These are phyloP conservation scores for Amaranthus tricolor DNA, from an alignment of 179 eudicot species.

Conservation along the genomic window DNA sequence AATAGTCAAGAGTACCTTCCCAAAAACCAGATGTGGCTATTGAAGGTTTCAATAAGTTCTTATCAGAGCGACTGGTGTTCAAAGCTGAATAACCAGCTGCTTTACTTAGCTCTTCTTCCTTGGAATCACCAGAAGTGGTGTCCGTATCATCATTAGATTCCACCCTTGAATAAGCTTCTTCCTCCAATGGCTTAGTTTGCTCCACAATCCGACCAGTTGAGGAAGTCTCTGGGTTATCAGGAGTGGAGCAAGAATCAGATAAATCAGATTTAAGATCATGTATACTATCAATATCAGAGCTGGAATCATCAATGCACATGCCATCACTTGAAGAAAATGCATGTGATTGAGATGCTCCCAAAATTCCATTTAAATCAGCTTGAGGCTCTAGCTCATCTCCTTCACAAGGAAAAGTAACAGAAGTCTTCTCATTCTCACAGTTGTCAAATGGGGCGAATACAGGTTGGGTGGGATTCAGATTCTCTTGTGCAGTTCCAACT, in stretches of 20 bases:
- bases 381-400: conserved; percentile 20
- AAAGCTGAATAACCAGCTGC: conserved; percentile 34
- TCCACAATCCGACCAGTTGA: conserved; percentile 22
- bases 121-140: conserved; percentile 22
- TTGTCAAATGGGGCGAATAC: conserved; percentile 20
- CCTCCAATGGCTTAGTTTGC: conserved; percentile 22
- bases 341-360: conserved; percentile 21
- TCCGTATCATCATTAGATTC: conserved; percentile 20
- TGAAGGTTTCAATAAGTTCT: conserved; percentile 47
- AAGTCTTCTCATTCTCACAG: conserved; percentile 24
- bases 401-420: conserved; percentile 23
- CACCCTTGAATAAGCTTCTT: conserved; percentile 20
- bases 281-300: conserved; percentile 31
- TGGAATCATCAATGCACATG: conserved; percentile 23
- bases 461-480: not conserved
- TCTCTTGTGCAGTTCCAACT: conserved; percentile 25
- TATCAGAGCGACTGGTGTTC: conserved; percentile 35
- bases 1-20: conserved; percentile 54
- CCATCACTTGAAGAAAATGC: conserved; percentile 21
- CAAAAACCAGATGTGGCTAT: conserved; percentile 54
- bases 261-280: conserved; percentile 33
- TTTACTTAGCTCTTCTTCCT: conserved; percentile 23
- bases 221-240: conserved; percentile 28
- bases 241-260: conserved; percentile 17
- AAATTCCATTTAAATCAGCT: conserved; percentile 9